Base-by-base conservation (phyloP, 352 stramenopile species). In the Pythium phragmitis region DNA sequence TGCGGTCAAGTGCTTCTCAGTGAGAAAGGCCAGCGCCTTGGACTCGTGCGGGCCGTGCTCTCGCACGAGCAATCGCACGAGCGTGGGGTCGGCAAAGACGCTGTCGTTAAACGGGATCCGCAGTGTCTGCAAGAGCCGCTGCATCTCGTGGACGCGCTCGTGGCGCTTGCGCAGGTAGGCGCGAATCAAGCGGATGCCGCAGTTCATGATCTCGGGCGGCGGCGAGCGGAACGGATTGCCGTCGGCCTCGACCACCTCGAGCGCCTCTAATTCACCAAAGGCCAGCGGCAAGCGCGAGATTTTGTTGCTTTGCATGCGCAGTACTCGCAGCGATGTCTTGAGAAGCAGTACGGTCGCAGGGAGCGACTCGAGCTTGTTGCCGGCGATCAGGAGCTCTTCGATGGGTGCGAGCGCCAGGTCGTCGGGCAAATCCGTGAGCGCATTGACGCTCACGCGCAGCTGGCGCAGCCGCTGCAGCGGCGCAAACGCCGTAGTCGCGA, bases 291-390 rank as follows among this genome's bases (percentile, higher is more conserved):
- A 48, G 0, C 74, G 74, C n/a, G 74, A 73, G 21, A 92, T 67
- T 43, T 86, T 82, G 72, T 92, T 91, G 64, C 74, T 89, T 52
- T 91, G 84, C 67, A 92, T 85, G 21, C 82, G 62, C 9, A 91
- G 55, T 1, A 69, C 59, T 46, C 73, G 59, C 5, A 91, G 63
- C 21, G 82, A 78, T 2, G 60, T 33, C 7, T 75, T 69, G n/a
- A 92, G 69, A 9, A 61, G 28, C 19, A 88, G 57, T 7, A 90
- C 67, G 4, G 69, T 63, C 0, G 62, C 11, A 2, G 82, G 82
- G n/a, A 91, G 80, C 16, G 71, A 63, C 7, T 43, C 52, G n/a
- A 92, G 65, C 28, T 61, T 45, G 54, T 92, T 92, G 6, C 84
- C 84, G 11, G 82, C 75, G 37, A 92, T 72, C 30, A 68, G 69